Base-by-base conservation (phyloP, 805 yeast species). In the Jamesozyma rosinii region DNA sequence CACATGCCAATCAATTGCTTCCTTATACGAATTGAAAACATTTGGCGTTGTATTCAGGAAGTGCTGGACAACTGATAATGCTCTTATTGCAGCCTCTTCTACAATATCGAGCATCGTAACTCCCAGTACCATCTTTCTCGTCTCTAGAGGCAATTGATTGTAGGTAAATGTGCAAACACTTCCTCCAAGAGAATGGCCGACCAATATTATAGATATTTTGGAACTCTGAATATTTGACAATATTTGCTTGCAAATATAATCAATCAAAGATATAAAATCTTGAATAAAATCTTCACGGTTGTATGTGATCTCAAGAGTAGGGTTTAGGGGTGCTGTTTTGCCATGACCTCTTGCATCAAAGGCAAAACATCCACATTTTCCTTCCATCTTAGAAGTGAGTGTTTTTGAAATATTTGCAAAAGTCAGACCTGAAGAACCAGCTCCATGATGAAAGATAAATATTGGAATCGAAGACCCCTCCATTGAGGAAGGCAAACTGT, bases 101-200 rank as follows among this genome's bases (percentile, higher is more conserved):
- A 92, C 96, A 2, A 92, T 92, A 61, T 92, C 99, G 15, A 92
- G 64, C 70, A 89, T 78, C 0, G 76, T 74, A 2, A 92, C 63
- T 0, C 97, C 98, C 30, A 74, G 69, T 2, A 84, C 57, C 17
- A 54, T 49, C 4, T 52, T 53, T 33, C 37, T 56, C 17, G 59
- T 36, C 29, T 42, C 17, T 6, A 36, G 35, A 4, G 53, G 44
- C 2, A 64, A 49, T 2, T 53, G 49, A 6, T 57, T 40, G 4
- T 77, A 59, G 1, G 75, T 72, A 35, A 71, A 71, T 0, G 95
- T 74, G 27, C 87, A 66, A 3, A 92, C 78, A 0, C 96, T 74
- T 0, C 97, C 99, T 4, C 98, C 99, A 27, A 94, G 68, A 1
- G 96, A 86, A 61, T 90, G 98, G 0, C 97, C 97, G 3, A 89